These are phyloP conservation scores for Trematosphaeria pertusa DNA, from an alignment of 2,329 filamentous ascomycete genomes.

Conservation along the genomic window DNA sequence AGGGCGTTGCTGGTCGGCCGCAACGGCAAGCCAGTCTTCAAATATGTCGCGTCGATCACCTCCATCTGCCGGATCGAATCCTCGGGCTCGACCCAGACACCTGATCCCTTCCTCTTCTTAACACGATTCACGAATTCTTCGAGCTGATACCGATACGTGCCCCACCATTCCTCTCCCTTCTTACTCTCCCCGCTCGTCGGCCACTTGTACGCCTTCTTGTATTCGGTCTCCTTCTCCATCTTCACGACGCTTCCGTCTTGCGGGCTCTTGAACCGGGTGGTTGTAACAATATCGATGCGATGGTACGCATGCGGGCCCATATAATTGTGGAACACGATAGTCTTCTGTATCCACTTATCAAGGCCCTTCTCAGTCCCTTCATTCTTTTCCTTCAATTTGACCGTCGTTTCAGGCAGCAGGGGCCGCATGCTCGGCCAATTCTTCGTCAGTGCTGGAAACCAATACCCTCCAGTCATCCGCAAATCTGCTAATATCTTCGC, in stretches of 20 bases:
- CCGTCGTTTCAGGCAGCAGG: conserved; percentile 14
- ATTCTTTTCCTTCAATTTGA: conserved; percentile 17
- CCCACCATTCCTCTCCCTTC: conserved; percentile 37
- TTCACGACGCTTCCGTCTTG: conserved; percentile 14
- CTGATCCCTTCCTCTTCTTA: conserved; percentile 32
- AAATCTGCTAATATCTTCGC: conserved; percentile 25
- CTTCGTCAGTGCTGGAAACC: conserved; percentile 26
- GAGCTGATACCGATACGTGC: conserved; percentile 45
- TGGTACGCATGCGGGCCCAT: conserved; percentile 31
- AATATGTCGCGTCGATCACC: conserved; percentile 44
- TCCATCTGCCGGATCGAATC: conserved; percentile 47
- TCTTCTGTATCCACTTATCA: conserved; percentile 17
- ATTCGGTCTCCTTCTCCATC: conserved; percentile 14
- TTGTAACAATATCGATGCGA: conserved; percentile 25
- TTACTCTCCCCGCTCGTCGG: conserved; percentile 32
- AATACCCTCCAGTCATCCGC: conserved; percentile 21
- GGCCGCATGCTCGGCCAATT: conserved; percentile 24
- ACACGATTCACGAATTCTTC: conserved; percentile 46
- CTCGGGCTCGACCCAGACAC: conserved; percentile 37
- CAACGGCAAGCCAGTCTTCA: conserved; percentile 33
- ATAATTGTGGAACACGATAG: conserved; percentile 22
- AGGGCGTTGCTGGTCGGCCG: conserved; percentile 24
- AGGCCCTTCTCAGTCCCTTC: conserved; percentile 12
- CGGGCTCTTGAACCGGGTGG: conserved; percentile 2
- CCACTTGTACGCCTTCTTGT: conserved; percentile 37